Percentiles rank a stretch among this genome's conserved stretches.
These are phyloP conservation scores for Diaporthe citrichinensis DNA, from an alignment of 2,329 filamentous ascomycete species.

Conservation along the genomic window DNA sequence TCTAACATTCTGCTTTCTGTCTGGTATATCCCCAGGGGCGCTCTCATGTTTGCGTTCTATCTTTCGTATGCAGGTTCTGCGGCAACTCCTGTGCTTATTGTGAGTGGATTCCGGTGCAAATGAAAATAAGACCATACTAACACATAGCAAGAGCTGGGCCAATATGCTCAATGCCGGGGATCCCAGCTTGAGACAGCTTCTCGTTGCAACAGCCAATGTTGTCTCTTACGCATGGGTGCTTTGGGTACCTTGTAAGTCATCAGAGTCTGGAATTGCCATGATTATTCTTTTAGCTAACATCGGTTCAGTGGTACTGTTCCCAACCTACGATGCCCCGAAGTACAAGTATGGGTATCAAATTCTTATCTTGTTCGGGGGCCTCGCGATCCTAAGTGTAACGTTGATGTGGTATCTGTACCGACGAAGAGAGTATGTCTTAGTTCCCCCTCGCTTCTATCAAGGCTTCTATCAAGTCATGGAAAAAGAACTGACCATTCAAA, in stretches of 20 bases:
- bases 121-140: background rate
- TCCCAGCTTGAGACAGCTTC: background rate
- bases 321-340: background rate
- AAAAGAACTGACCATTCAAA: background rate
- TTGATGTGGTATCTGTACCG: background rate
- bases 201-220: background rate
- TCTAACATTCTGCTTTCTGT: background rate
- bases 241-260: background rate
- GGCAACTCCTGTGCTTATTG: background rate
- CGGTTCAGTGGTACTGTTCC: background rate
- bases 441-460: background rate
- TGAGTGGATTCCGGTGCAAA: background rate
- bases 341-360: background rate
- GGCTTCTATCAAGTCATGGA: no score
- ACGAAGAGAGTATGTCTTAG: background rate
- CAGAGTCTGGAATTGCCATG: background rate
- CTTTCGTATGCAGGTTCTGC: constrained; percentile 1
- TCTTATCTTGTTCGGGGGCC: background rate
- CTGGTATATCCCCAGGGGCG: background rate
- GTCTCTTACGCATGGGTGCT: background rate
- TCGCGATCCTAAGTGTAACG: background rate
- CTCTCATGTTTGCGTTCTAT: background rate
- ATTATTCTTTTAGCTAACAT: background rate
- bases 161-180: background rate
- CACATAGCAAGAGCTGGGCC: background rate